Evolutionary conservation across 2,329 filamentous ascomycete species (phyloP).

Genomic region (Trichoderma polysporum): DNA sequence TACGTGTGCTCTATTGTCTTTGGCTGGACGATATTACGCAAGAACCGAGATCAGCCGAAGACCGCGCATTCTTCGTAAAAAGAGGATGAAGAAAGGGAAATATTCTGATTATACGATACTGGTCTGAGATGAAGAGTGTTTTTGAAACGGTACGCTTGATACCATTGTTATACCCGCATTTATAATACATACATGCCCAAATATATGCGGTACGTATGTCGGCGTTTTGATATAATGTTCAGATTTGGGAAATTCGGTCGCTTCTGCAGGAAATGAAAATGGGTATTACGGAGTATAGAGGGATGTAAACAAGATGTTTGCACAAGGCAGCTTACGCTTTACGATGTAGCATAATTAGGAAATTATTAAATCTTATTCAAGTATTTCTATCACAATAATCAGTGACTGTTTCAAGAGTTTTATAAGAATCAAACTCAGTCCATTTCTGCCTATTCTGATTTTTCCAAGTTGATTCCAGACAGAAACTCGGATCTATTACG

Average conservation of each 20-base stretch:
- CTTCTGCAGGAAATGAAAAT: neutral
- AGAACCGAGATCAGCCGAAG: constrained; percentile 4
- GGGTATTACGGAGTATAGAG: neutral
- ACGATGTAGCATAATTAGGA: neutral
- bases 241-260: neutral
- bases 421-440: neutral
- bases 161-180: neutral
- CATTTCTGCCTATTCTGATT: neutral
- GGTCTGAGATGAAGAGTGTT: neutral
- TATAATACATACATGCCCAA: neutral
- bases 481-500: no score
- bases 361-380: neutral
- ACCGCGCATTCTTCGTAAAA: neutral
- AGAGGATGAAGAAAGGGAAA: no score
- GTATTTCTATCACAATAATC: neutral
- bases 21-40: constrained; percentile 11
- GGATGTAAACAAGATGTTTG: neutral
- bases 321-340: neutral
- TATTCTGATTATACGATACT: neutral
- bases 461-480: neutral
- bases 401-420: neutral
- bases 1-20: constrained; percentile 41
- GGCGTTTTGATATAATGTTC: neutral
- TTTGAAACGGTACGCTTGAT: neutral
- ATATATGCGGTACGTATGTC: neutral